Percentiles rank a stretch among this genome's conserved stretches.
Conservation (phyloP, 129 eudicot species). For the Flaveria brownii region DNA sequence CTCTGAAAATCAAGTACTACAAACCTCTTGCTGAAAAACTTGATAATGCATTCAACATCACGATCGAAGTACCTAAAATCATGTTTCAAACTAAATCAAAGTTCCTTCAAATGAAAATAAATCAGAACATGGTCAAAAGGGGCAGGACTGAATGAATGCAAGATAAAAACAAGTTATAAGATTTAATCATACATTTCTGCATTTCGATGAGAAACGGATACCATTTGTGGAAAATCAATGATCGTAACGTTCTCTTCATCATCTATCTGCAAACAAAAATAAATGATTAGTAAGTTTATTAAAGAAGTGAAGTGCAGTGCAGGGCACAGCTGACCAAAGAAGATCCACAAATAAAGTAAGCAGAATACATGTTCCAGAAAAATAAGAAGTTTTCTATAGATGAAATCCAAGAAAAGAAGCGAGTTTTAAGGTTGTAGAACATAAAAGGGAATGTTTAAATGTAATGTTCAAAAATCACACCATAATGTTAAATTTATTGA, state of each 20-base stretch:
- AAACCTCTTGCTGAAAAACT: constrained; percentile 74
- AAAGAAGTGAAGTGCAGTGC: neutral
- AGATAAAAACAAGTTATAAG: constrained; percentile 13
- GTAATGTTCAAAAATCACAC: constrained; percentile 38
- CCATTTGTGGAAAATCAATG: constrained; percentile 98
- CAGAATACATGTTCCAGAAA: too few relatives aligned
- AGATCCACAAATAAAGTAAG: neutral
- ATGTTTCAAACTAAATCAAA: constrained; percentile 10
- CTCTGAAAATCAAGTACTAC: neutral
- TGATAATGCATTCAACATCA: constrained; percentile 82
- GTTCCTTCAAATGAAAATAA: constrained; percentile 1
- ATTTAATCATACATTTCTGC: constrained; percentile 68
- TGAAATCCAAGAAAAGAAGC: neutral
- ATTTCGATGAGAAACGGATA: constrained; percentile 84
- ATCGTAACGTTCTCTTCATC: constrained; percentile 86
- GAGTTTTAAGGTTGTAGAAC: neutral
- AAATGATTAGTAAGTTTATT: neutral
- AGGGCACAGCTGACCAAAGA: neutral
- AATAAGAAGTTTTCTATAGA: too few relatives aligned
- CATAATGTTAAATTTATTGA: constrained; percentile 93
- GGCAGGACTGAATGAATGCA: neutral
- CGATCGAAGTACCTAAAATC: constrained; percentile 81
- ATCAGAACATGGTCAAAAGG: constrained; percentile 6
- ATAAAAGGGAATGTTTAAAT: neutral
- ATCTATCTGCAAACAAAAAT: constrained; percentile 60